Base-by-base conservation (phyloP, 768 basidiomycete genomes). In the Termitomyces sp. region DNA sequence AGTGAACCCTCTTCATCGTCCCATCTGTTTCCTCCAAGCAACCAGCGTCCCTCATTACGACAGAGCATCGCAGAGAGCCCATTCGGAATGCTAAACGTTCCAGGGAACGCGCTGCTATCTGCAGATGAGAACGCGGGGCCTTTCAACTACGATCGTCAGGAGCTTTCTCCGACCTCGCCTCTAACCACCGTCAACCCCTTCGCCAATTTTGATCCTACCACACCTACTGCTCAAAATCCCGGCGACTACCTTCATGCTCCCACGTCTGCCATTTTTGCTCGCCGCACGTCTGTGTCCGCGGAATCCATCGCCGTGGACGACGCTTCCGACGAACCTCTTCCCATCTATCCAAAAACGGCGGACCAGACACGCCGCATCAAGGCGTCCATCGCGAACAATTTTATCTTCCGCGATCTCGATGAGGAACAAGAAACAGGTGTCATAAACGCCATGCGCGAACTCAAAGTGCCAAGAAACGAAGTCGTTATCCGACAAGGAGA, bases 401-500 rank as follows among this genome's bases (percentile, higher is more conserved):
- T 98, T 67, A 85, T 98, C 57, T 99, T 99, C 79, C 85, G 93
- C 52, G 94, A 96, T 72, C 85, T 99, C 14, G 95, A 98, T 64
- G 93, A 97, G 65, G 96, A 98, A 67, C 96, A 98, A 72, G 89
- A 92, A 72, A 85, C 84, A 0, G 94, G 95, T 45, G 96, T 95
- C 20, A 78, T 98, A 24, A 90, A 89, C 55, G 97, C 97, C 26
- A 98, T 99, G 95, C 89, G 89, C 71, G 97, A 99, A 74, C 81
- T 85, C 46, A 77, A 73, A 6, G 85, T 92, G 14, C 75, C 72
- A 32, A 76, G 82, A 60, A 87, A 88, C 61, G 88, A 95, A 63
- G 87, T 95, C n/a, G 88, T 99, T 60, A 98, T 99, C 64, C 85
- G 91, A 50, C 97, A 99, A 72, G 97, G 97, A 47, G 95, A 97